Evolutionary conservation across 169 alveolate species (phyloP).

Genomic region (Plasmodium cynomolgi): DNA sequence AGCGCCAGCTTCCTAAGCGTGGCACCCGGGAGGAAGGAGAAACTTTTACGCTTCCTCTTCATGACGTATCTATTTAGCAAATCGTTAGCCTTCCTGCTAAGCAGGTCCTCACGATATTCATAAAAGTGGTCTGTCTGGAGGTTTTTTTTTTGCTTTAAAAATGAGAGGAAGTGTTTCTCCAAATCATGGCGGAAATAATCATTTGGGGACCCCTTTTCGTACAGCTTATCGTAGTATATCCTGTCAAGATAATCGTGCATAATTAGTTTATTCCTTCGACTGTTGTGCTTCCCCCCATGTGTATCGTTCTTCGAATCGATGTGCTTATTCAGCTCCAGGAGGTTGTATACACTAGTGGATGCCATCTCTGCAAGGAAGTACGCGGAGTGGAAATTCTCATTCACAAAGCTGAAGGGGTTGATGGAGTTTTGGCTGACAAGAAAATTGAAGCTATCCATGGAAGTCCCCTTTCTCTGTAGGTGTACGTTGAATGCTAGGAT

Average conservation of each 20-base stretch:
- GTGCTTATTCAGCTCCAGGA: constrained; percentile 71
- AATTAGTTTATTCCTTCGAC: neutral
- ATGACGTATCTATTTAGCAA: constrained; percentile 18
- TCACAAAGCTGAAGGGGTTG: constrained; percentile 86
- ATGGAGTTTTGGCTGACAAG: constrained; percentile 83
- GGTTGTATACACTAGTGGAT: constrained; percentile 67
- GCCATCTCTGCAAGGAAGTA: constrained; percentile 78
- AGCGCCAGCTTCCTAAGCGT: neutral
- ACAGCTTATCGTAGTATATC: constrained; percentile 39
- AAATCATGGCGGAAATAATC: neutral
- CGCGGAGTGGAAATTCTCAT: constrained; percentile 76
- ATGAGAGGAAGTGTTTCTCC: constrained; percentile 20
- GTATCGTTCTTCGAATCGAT: constrained; percentile 62
- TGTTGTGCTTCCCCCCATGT: neutral
- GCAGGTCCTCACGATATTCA: constrained; percentile 11
- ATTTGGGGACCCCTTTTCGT: neutral
- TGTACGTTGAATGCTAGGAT: constrained; percentile 84
- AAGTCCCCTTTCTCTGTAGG: constrained; percentile 90
- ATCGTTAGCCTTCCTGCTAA: neutral
- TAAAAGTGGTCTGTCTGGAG: constrained; percentile 20
- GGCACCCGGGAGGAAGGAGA: neutral
- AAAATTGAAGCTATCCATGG: constrained; percentile 88
- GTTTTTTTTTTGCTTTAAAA: constrained; percentile 38
- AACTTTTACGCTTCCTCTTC: constrained; percentile 33
- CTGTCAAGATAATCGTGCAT: constrained; percentile 17